Conservation (phyloP, 345 rosid species). For the Eucalyptus polyanthemos region DNA sequence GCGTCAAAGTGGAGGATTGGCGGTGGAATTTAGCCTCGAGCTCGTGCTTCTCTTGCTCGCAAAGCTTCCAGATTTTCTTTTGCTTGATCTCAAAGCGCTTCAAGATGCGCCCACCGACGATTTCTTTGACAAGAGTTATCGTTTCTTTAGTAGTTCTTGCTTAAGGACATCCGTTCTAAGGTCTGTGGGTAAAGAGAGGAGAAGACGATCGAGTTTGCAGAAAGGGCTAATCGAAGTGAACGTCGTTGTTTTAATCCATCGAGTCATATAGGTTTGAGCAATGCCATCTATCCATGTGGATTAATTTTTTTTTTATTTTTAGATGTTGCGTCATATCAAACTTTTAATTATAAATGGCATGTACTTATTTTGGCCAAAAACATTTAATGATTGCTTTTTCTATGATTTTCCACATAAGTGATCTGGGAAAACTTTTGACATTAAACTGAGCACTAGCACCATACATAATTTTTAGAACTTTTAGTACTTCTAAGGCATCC, state of each 20-base stretch:
- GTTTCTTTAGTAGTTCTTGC: background rate
- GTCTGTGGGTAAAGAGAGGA: background rate
- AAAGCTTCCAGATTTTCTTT: background rate
- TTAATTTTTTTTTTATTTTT: too few species aligned
- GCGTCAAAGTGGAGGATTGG: background rate
- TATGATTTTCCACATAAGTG: accelerated
- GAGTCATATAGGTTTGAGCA: background rate
- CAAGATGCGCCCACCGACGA: background rate
- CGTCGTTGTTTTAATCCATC: background rate
- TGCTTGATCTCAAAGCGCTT: background rate
- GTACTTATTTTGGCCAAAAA: background rate
- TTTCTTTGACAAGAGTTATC: background rate
- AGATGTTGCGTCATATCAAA: too few species aligned
- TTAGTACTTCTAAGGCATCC: background rate
- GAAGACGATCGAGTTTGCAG: background rate
- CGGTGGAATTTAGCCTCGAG: background rate
- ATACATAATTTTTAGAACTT: background rate
- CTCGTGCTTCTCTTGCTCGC: background rate
- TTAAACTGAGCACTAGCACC: accelerated
- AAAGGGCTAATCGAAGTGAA: too few species aligned
- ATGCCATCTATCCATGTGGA: background rate
- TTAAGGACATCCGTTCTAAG: background rate
- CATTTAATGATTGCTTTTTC: background rate
- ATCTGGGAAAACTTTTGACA: accelerated
- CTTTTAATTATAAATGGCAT: too few species aligned